Evolutionary conservation across 257 asterid genomes (phyloP).

Genomic region (Euphrasia confusa): DNA sequence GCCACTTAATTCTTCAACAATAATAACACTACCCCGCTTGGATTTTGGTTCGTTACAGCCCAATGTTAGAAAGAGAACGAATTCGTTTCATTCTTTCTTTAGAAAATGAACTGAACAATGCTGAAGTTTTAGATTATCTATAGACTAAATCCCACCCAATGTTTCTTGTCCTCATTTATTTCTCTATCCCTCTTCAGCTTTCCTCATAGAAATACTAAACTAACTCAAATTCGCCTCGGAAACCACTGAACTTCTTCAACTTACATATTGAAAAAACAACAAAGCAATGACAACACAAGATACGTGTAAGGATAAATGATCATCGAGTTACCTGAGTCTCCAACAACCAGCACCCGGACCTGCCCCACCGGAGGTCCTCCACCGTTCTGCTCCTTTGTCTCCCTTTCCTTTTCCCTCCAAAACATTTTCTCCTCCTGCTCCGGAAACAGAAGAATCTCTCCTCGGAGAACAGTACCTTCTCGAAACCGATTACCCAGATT

Average conservation of each 20-base stretch:
- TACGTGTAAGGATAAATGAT: not conserved
- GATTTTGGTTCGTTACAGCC: not conserved
- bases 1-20: conserved; percentile 2
- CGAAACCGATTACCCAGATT: conserved; percentile 17
- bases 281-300: not conserved
- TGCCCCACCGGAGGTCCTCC: conserved; percentile 87
- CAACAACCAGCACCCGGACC: conserved; percentile 87
- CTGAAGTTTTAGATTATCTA: not conserved
- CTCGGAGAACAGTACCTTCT: conserved; percentile 6
- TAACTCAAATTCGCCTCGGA: not conserved
- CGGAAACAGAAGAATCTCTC: not conserved
- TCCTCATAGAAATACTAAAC: not conserved
- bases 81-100: not conserved
- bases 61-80: not conserved
- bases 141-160: not conserved
- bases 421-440: conserved; percentile 45
- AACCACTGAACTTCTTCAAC: not conserved
- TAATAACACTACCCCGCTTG: not conserved
- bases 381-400: conserved; percentile 59
- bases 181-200: too few relatives aligned
- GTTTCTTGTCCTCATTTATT: not conserved
- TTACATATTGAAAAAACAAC: not conserved
- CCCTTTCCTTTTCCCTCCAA: conserved; percentile 68
- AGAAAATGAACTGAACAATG: not conserved
- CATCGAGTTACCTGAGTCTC: conserved; percentile 71